Evolutionary conservation across 208 protist genomes (phyloP).

Genomic region (Crithidia sp.): DNA sequence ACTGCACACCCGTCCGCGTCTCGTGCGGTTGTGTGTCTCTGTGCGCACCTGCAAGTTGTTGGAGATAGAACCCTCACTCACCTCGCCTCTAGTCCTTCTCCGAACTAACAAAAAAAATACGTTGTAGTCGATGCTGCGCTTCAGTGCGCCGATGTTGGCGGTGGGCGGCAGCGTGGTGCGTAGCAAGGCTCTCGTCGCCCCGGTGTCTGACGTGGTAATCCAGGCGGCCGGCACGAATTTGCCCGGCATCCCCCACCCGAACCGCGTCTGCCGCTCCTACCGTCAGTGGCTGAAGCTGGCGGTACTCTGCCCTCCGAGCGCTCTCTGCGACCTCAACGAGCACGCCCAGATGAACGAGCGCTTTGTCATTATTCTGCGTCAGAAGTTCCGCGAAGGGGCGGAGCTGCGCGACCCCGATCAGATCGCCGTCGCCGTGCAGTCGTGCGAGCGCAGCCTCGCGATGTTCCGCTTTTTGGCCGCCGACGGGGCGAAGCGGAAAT

Average conservation of each 20-base stretch:
- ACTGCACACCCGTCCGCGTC: too few relatives aligned
- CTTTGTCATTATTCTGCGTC: constrained; percentile 85
- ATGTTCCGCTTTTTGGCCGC: constrained; percentile 88
- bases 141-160: constrained; percentile 12
- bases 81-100: too few relatives aligned
- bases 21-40: neutral
- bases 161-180: constrained; percentile 44
- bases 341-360: constrained; percentile 92
- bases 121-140: constrained; percentile 21
- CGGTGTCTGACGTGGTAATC: constrained; percentile 51
- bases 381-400: constrained; percentile 84
- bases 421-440: constrained; percentile 84
- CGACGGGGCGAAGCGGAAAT: constrained; percentile 82
- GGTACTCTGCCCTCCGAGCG: constrained; percentile 78
- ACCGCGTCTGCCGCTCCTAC: constrained; percentile 80
- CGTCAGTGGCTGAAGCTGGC: constrained; percentile 89
- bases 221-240: constrained; percentile 75
- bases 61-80: too few relatives aligned
- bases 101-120: constrained; percentile 12
- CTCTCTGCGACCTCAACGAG: constrained; percentile 86
- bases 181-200: constrained; percentile 66
- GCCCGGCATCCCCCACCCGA: constrained; percentile 75
- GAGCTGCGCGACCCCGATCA: constrained; percentile 81
- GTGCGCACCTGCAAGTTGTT: neutral
- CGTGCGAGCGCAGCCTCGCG: constrained; percentile 79